A percentile compares a stretch with the other conserved stretches of the same genome.
phyloP scores from a whole-genome alignment of 805 yeast species.

The Metschnikowia santaceciliae region DNA sequence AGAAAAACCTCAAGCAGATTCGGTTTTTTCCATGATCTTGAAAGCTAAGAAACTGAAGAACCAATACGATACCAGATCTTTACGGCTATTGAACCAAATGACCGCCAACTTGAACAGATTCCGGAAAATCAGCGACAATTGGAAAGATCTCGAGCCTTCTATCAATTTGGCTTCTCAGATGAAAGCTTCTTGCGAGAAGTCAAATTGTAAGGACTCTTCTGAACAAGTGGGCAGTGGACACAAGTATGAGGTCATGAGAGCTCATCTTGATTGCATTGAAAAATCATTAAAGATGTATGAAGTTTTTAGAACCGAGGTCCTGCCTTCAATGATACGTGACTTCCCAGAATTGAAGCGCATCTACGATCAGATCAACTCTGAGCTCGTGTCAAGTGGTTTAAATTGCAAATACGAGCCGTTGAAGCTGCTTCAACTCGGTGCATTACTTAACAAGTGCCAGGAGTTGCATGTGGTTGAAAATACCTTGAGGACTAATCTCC shows the following conservation, averaged over 20 bases:
- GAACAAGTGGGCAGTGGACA: neutral
- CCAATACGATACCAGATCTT: constrained; percentile 29
- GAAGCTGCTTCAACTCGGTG: constrained; percentile 10
- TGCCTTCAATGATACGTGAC: constrained; percentile 5
- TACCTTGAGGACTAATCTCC: neutral
- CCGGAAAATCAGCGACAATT: neutral
- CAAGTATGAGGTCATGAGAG: neutral
- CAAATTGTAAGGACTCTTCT: neutral
- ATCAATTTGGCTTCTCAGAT: neutral
- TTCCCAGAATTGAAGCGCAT: constrained; percentile 15
- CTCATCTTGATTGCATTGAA: neutral
- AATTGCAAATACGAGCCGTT: constrained; percentile 13
- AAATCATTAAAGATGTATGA: neutral
- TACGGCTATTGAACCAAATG: constrained; percentile 27
- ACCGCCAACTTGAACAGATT: constrained; percentile 9
- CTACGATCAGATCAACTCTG: constrained; percentile 5
- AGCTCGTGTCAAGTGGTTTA: constrained; percentile 10
- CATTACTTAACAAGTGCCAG: constrained; percentile 7
- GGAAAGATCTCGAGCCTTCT: neutral
- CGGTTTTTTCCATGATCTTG: constrained; percentile 9
- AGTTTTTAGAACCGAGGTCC: neutral
- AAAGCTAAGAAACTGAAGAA: constrained; percentile 21
- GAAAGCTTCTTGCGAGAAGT: neutral
- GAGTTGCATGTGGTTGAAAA: constrained; percentile 5
- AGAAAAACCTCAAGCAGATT: neutral